These are phyloP conservation scores for Cymbopogon flexuosus DNA, from an alignment of 202 grass and related monocot genomes.

Conservation along the genomic window DNA sequence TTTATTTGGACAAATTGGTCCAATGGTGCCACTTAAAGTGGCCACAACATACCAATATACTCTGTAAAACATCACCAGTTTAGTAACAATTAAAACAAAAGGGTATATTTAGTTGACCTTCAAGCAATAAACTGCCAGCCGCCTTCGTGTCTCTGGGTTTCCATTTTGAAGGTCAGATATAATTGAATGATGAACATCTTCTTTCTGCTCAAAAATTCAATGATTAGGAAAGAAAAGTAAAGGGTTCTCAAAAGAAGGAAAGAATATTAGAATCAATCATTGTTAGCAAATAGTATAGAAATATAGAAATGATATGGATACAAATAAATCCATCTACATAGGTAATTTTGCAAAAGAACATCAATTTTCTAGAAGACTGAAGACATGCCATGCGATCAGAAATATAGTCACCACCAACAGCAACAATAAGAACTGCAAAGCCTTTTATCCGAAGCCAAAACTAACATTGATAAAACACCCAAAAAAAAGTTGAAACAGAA, in stretches of 20 bases:
- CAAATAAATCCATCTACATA: not conserved
- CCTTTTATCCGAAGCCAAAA: not conserved
- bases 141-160: slow-evolving; percentile 79
- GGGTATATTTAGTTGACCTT: slow-evolving; percentile 49
- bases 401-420: not conserved
- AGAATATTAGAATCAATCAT: not conserved
- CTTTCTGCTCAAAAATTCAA: slow-evolving; percentile 62
- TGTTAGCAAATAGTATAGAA: slow-evolving; percentile 3
- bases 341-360: slow-evolving; percentile 1
- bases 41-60: slow-evolving; percentile 6
- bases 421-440: not conserved
- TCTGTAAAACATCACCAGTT: slow-evolving; percentile 9
- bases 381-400: slow-evolving; percentile 6
- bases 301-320: not conserved
- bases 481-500: not conserved
- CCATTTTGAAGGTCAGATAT: slow-evolving; percentile 99
- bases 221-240: slow-evolving; percentile 26
- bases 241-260: not conserved
- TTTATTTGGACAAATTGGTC: slow-evolving; percentile 18
- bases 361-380: slow-evolving; percentile 13
- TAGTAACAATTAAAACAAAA: slow-evolving; percentile 7
- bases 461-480: not conserved
- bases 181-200: slow-evolving; percentile 99
- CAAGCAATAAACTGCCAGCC: slow-evolving; percentile 95
- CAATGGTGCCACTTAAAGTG: not conserved